phyloP scores from a whole-genome alignment of 768 basidiomycete species.

The Coprinellus micaceus region DNA sequence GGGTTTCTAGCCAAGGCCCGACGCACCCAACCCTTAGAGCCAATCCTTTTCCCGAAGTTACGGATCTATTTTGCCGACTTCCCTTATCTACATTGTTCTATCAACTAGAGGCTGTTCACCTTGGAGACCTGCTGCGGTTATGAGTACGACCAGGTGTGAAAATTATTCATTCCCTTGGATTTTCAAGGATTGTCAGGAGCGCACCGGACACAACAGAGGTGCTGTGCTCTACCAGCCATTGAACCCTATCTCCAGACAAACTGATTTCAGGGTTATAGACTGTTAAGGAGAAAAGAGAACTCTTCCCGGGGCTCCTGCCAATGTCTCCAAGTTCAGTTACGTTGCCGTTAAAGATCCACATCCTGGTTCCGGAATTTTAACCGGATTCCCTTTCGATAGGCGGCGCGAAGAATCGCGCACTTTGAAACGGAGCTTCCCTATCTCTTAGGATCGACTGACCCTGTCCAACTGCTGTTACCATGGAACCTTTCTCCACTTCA shows the following conservation, averaged over 20 bases:
- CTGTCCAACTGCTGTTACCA: constrained; percentile 85
- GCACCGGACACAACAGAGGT: constrained; percentile 70
- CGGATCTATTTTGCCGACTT: constrained; percentile 74
- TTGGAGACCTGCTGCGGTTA: constrained; percentile 80
- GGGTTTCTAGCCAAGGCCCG: too few species aligned
- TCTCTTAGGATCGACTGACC: constrained; percentile 82
- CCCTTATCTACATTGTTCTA: constrained; percentile 79
- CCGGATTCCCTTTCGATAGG: constrained; percentile 77
- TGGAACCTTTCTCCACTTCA: constrained; percentile 88
- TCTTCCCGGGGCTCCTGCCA: constrained; percentile 73
- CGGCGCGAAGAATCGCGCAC: constrained; percentile 56
- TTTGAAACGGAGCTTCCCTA: constrained; percentile 74
- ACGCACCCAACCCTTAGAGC: too few species aligned
- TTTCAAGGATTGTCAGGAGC: constrained; percentile 69
- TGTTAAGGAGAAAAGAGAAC: constrained; percentile 79
- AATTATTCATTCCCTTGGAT: constrained; percentile 71
- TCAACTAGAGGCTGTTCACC: constrained; percentile 80
- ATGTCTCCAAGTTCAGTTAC: constrained; percentile 60
- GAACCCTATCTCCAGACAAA: constrained; percentile 73
- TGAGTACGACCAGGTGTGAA: constrained; percentile 72
- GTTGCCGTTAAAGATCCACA: constrained; percentile 67
- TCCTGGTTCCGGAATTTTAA: constrained; percentile 77
- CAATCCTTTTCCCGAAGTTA: constrained; percentile 78
- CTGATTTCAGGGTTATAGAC: constrained; percentile 69
- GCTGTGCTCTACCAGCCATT: constrained; percentile 69